Base-by-base conservation (phyloP, 176 grass and related monocot genomes). In the Oryza glaberrima region DNA sequence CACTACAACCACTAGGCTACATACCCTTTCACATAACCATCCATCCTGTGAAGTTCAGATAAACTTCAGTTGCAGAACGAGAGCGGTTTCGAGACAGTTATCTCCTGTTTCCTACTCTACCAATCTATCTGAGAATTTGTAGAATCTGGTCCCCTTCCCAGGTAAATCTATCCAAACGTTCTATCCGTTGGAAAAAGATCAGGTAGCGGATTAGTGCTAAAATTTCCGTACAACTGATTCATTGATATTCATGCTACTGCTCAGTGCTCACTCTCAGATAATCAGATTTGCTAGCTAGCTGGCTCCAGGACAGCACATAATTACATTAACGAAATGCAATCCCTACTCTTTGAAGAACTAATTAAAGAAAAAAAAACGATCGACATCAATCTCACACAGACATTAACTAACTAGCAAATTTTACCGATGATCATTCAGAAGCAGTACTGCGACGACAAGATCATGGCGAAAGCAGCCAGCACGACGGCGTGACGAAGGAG, bases 371-470 rank as follows among this genome's bases (percentile, higher is more conserved):
- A 72, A 44, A 1, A 32, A 32, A 28, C 41, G 7, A 20, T 22
- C 56, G 12, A 22, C 6, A 22, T 9, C 2, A 1, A 48, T 65
- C 11, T 20, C 11, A 40, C 19, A 73, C 65, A 77, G 43, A 4
- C 35, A 22, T 45, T 16, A 16, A 76, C 32, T 11, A 16, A 76
- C 32, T 26, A 25, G 36, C 7, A 36, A 72, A 65, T 72, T 9
- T 4, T 44, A 8, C 63, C 40, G 40, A 41, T 70, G 19, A 56
- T 61, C 56, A 60, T 30, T 30, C 30, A 32, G 56, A 61, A 64
- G 61, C 11, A 81, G 35, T 61, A 35, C 48, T n/a, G 71, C 32
- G 81, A 81, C 64, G 51, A 20, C 10, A 58, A 30, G 7, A 56
- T 3, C 16, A 63, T 12, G 32, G 25, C 40, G 11, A 69, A 48